Conservation (phyloP, 192 early-diverging fungal species). For the Dissophora globulifera region DNA sequence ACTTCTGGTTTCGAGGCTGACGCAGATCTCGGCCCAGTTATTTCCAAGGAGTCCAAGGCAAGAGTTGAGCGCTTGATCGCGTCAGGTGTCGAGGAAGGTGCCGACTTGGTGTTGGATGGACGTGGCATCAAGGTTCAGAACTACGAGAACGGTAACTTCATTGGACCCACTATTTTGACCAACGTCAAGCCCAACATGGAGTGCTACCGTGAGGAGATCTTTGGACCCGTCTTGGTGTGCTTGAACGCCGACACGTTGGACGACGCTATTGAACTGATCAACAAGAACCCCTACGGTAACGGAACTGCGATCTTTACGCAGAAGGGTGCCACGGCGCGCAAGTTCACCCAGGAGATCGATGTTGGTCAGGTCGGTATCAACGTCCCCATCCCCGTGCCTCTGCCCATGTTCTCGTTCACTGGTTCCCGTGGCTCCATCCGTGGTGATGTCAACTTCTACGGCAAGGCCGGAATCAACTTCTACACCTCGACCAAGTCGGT, state of each 20-base stretch:
- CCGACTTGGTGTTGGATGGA: conserved; percentile 87
- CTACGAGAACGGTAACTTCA: conserved; percentile 94
- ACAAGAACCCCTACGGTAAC: conserved; percentile 91
- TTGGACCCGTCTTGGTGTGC: conserved; percentile 92
- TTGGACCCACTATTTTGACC: conserved; percentile 90
- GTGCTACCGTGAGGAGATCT: conserved; percentile 95
- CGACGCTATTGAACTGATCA: conserved; percentile 90
- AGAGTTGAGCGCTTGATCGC: conserved; percentile 84
- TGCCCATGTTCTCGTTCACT: conserved; percentile 98
- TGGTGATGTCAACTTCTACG: conserved; percentile 96
- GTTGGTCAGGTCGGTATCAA: conserved; percentile 92
- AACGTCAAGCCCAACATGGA: conserved; percentile 81
- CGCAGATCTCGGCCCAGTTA: conserved; percentile 93
- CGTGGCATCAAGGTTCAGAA: conserved; percentile 75
- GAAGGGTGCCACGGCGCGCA: conserved; percentile 86
- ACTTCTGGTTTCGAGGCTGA: conserved; percentile 84
- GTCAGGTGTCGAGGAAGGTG: conserved; percentile 88
- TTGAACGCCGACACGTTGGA: conserved; percentile 87
- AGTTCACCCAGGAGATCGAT: conserved; percentile 89
- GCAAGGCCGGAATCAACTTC: conserved; percentile 80
- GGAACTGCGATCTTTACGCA: conserved; percentile 91
- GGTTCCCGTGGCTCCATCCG: conserved; percentile 89
- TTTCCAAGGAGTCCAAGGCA: conserved; percentile 79
- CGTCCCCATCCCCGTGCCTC: conserved; percentile 95
- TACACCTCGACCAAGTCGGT: conserved; percentile 96